Percentiles rank a stretch among this genome's conserved stretches.
Evolutionary conservation across 345 rosid genomes (phyloP).

Genomic region (Corymbia maculata): DNA sequence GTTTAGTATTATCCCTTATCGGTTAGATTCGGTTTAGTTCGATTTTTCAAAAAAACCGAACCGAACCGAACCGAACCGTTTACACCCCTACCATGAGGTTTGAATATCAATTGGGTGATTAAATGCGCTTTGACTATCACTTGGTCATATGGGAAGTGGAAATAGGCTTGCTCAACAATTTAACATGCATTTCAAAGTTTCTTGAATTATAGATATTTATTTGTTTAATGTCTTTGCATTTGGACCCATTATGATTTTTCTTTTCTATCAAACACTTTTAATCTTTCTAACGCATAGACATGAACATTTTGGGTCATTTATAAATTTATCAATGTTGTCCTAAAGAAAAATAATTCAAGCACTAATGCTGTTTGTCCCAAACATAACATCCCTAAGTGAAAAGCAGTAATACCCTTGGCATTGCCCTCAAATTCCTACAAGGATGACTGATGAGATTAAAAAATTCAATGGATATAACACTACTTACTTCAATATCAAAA

Average conservation of each 20-base stretch:
- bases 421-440: background rate
- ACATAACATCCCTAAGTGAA: background rate
- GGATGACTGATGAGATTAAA: background rate
- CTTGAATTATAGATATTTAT: background rate
- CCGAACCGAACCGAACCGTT: too few species aligned
- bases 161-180: background rate
- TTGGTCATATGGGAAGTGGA: fast-evolving
- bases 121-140: background rate
- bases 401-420: background rate
- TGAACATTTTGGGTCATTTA: background rate
- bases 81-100: background rate
- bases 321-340: background rate
- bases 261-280: background rate
- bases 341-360: background rate
- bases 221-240: background rate
- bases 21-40: too few species aligned
- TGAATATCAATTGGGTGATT: background rate
- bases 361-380: too few species aligned
- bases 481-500: background rate
- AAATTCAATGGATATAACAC: background rate
- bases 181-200: background rate
- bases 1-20: too few species aligned
- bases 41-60: too few species aligned
- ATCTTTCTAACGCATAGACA: background rate
- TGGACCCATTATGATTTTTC: background rate